These are phyloP conservation scores for Pichia manshurica DNA, from an alignment of 805 yeast species.

Conservation along the genomic window DNA sequence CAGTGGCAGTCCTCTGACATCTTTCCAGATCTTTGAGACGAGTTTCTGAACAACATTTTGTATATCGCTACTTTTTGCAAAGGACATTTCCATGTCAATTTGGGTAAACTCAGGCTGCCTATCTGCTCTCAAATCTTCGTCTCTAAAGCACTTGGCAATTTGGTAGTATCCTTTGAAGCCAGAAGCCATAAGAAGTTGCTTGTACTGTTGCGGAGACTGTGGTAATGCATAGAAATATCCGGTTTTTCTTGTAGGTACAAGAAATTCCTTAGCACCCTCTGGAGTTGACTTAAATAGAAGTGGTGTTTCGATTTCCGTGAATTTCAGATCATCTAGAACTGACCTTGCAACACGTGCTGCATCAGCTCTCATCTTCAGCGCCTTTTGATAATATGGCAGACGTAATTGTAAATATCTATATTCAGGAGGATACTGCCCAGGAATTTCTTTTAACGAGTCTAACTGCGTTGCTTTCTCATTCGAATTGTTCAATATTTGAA, in stretches of 20 bases:
- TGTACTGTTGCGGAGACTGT: constrained; percentile 97
- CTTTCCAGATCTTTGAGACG: constrained; percentile 50
- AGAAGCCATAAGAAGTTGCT: constrained; percentile 90
- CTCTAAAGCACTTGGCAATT: constrained; percentile 90
- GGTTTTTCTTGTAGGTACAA: constrained; percentile 78
- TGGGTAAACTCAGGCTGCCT: constrained; percentile 98
- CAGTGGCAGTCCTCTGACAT: constrained; percentile 36
- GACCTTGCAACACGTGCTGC: constrained; percentile 42
- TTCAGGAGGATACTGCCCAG: constrained; percentile 67
- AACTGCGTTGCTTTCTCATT: constrained; percentile 59
- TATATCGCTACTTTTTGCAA: constrained; percentile 64
- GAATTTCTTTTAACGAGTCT: constrained; percentile 48
- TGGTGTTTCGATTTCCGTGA: constrained; percentile 90
- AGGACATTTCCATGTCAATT: constrained; percentile 91
- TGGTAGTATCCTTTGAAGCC: constrained; percentile 86
- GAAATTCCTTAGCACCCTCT: constrained; percentile 94
- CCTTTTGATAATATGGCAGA: constrained; percentile 47
- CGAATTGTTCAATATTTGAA: constrained; percentile 58
- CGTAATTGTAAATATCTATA: constrained; percentile 79
- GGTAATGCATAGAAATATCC: constrained; percentile 79
- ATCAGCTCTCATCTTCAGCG: constrained; percentile 50
- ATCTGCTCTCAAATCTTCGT: constrained; percentile 90
- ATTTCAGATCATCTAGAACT: constrained; percentile 36
- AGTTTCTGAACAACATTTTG: constrained; percentile 55
- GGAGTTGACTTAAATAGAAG: constrained; percentile 91